These are phyloP conservation scores for button mushroom (Agaricus bisporus) DNA, from an alignment of 768 basidiomycete species.

Conservation along the genomic window DNA sequence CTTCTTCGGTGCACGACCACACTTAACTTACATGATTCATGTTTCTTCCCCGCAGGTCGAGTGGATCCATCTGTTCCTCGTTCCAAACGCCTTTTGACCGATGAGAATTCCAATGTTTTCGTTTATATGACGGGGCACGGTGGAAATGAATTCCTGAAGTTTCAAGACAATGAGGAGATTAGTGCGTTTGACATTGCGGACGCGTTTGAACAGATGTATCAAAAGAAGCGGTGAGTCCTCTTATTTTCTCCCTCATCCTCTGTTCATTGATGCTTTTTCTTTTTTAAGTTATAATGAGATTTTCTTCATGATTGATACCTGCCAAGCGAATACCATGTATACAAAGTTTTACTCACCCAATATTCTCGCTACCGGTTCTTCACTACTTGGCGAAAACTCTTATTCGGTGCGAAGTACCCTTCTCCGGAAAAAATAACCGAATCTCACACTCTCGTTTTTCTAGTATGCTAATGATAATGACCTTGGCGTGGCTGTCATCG, in stretches of 20 bases:
- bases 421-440: background rate
- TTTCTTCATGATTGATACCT: slow-evolving; percentile 97
- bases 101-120: slow-evolving; percentile 89
- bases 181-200: slow-evolving; percentile 97
- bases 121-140: slow-evolving; percentile 99
- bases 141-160: slow-evolving; percentile 97
- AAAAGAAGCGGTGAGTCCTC: slow-evolving; percentile 74
- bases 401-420: slow-evolving; percentile 64
- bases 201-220: slow-evolving; percentile 98
- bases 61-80: slow-evolving; percentile 80
- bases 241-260: background rate
- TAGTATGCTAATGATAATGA: slow-evolving; percentile 93
- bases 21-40: background rate
- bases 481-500: slow-evolving; percentile 93
- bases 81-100: slow-evolving; percentile 87
- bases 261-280: background rate
- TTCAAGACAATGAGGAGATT: slow-evolving; percentile 98
- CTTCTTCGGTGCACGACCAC: background rate
- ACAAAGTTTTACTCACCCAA: slow-evolving; percentile 91
- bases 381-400: slow-evolving; percentile 79
- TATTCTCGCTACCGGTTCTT: slow-evolving; percentile 87
- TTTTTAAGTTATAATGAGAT: slow-evolving; percentile 81
- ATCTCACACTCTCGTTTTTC: background rate
- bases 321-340: slow-evolving; percentile 96
- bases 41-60: slow-evolving; percentile 49